These are phyloP conservation scores for Ustilago sp. DNA, from an alignment of 1,284 basidiomycete species.

Conservation along the genomic window DNA sequence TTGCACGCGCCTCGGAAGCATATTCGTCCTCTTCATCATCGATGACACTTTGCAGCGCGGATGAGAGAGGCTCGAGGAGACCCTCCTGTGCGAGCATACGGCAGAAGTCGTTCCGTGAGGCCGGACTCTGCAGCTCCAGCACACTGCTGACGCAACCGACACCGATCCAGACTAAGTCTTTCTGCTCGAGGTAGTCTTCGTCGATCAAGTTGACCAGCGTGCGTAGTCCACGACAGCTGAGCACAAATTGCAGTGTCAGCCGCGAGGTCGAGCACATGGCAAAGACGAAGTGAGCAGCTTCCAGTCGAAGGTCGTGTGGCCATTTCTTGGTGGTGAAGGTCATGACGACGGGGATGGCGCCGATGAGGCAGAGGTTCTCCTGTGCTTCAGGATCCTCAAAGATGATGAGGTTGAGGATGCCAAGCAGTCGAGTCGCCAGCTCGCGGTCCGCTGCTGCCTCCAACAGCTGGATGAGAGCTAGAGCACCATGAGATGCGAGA, in stretches of 20 bases:
- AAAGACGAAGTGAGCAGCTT: conserved; percentile 93
- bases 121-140: conserved; percentile 90
- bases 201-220: conserved; percentile 94
- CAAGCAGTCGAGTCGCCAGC: conserved; percentile 83
- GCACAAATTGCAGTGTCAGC: conserved; percentile 74
- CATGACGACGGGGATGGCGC: conserved; percentile 71
- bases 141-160: conserved; percentile 94
- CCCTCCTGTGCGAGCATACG: conserved; percentile 97
- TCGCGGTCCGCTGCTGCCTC: conserved; percentile 84
- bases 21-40: conserved; percentile 76
- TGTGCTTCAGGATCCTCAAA: conserved; percentile 84
- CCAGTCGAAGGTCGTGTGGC: conserved; percentile 89
- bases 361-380: conserved; percentile 94
- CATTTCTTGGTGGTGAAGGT: conserved; percentile 94
- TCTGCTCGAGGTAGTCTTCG: conserved; percentile 90
- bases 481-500: conserved; percentile 90
- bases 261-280: conserved; percentile 91
- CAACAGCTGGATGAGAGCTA: conserved; percentile 90
- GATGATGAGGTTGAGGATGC: conserved; percentile 90
- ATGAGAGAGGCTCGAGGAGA: conserved; percentile 88
- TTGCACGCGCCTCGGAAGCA: conserved; percentile 79
- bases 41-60: conserved; percentile 88
- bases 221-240: conserved; percentile 88
- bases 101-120: conserved; percentile 97
- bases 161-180: conserved; percentile 89